Evolutionary conservation across 2,329 filamentous ascomycete species (phyloP), one percentile per base, ranked within the genome.

Genomic region (Coniochaeta ligniaria): DNA sequence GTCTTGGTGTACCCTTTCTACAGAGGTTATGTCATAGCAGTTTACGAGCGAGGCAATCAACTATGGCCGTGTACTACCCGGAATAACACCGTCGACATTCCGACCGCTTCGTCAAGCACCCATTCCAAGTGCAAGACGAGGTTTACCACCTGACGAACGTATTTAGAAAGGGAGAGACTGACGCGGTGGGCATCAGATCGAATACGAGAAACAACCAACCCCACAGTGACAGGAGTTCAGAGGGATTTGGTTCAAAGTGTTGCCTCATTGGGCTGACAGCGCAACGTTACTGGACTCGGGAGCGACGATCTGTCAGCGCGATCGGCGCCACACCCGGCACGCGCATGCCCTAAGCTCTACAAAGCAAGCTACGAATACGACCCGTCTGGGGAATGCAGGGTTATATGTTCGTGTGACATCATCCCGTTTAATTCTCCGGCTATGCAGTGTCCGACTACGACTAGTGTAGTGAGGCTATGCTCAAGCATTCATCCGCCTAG

Each of bases 381-480:
- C 26, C 47, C 6, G 47, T 28, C 47, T 52, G 47, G 47, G 22
- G 26, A 17, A 26, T 17, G 3, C 47, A 28, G 16, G 43, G 24
- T 47, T 47, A 17, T 16, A n/a, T 5, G 11, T 47, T 31, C n/a
- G 26, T 28, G 47, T 52, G 47, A 52, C 47, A 52, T 52, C 47
- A 52, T 52, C 5, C 16, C 24, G 6, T 17, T 31, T 52, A 28
- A 52, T 52, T 52, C 47, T 52, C 47, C 22, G 47, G 3, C 14
- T 43, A n/a, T 72, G 38, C 16, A 41, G 35, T 14, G 35, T n/a
- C 38, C 38, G 4, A 41, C 8, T 36, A 3, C 35, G 12, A 36
- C 38, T 41, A n/a, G 11, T 41, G 28, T 31, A 31, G 28, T 31
- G 28, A 31, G 16, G 38, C 38, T 6, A 41, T 41, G 17, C 38